A percentile compares a stretch with the other conserved stretches of the same genome.
phyloP scores from a whole-genome alignment of 164 flowering plant species.

The Saururus chinensis region DNA sequence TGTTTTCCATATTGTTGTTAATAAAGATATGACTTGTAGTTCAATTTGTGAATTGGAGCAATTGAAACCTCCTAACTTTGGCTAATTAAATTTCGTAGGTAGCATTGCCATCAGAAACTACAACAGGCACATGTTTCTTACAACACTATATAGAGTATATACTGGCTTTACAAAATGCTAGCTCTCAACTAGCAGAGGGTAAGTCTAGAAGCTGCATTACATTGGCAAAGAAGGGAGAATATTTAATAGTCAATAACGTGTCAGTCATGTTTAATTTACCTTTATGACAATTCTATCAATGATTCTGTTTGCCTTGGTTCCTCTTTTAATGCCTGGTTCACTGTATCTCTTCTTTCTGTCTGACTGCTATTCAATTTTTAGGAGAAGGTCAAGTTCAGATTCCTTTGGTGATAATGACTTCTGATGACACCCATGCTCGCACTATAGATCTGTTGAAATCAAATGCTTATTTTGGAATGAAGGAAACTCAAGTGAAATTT shows the following conservation, averaged over 20 bases:
- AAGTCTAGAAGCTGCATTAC: conserved; percentile 1
- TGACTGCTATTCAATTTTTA: conserved; percentile 18
- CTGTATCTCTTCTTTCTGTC: not conserved
- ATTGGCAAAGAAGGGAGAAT: not conserved
- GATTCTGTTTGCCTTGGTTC: not conserved
- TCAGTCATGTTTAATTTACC: not conserved
- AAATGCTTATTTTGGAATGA: conserved; percentile 93
- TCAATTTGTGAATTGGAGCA: not conserved
- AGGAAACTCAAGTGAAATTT: conserved; percentile 70
- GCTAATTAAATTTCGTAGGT: conserved; percentile 34
- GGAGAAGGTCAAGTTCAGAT: conserved; percentile 45
- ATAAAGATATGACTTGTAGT: too few relatives aligned
- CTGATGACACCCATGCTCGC: conserved; percentile 89
- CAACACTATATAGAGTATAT: conserved; percentile 75
- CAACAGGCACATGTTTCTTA: conserved; percentile 78
- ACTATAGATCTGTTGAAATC: conserved; percentile 63
- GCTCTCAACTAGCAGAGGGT: conserved; percentile 47
- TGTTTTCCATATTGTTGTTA: not conserved
- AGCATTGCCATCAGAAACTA: conserved; percentile 79
- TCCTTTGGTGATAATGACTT: conserved; percentile 94
- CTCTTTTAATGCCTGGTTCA: not conserved
- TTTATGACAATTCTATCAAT: too few relatives aligned
- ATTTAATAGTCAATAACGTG: not conserved
- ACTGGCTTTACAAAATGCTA: conserved; percentile 82
- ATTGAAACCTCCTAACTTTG: not conserved